Evolutionary conservation across 345 rosid species (phyloP).

Genomic region (Dipteronia dyeriana): DNA sequence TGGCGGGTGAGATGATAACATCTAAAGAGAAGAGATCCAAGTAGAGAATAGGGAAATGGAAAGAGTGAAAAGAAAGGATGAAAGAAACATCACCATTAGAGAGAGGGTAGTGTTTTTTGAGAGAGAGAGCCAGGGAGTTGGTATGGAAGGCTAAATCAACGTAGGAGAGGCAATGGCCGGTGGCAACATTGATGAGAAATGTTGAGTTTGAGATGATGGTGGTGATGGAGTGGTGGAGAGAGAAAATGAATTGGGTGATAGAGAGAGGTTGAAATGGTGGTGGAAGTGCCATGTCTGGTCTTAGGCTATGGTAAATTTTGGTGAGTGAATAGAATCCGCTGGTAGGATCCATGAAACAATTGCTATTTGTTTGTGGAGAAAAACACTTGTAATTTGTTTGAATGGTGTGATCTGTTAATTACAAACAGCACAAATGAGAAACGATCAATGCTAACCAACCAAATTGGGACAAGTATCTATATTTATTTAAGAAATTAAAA

Average conservation of each 20-base stretch:
- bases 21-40: conserved; percentile 74
- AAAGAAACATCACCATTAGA: conserved; percentile 61
- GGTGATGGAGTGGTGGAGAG: conserved; percentile 40
- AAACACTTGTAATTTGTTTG: too few relatives aligned
- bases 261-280: conserved; percentile 55
- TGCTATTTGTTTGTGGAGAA: not conserved
- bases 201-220: conserved; percentile 19
- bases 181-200: conserved; percentile 47
- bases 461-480: too few relatives aligned
- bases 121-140: conserved; percentile 42
- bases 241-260: conserved; percentile 39
- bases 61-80: conserved; percentile 61
- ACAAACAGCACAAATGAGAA: too few relatives aligned
- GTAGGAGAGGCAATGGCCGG: conserved; percentile 47
- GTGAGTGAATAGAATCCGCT: conserved; percentile 55
- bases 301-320: conserved; percentile 50
- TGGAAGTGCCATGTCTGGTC: conserved; percentile 53
- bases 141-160: conserved; percentile 47
- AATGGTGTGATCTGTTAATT: too few relatives aligned
- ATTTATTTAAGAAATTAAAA: too few relatives aligned
- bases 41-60: conserved; percentile 64
- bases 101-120: conserved; percentile 39
- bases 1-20: conserved; percentile 70
- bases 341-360: conserved; percentile 31
- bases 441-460: too few relatives aligned